These are phyloP conservation scores for Forsythia viridissima DNA, from an alignment of 257 asterid genomes.

Conservation along the genomic window DNA sequence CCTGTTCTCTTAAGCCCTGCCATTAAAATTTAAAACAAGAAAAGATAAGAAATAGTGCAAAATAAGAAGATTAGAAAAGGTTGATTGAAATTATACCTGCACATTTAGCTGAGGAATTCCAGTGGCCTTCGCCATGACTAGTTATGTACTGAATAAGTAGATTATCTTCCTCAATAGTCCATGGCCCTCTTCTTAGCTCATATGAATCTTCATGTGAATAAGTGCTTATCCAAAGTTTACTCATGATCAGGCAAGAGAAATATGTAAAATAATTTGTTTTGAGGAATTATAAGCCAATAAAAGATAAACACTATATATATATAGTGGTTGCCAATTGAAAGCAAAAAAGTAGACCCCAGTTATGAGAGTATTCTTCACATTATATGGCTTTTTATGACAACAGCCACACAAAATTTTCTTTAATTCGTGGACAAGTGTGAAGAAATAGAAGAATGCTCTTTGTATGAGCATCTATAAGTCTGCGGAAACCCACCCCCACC, in stretches of 20 bases:
- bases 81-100: slow-evolving; percentile 44
- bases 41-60: background rate
- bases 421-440: slow-evolving; percentile 29
- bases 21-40: background rate
- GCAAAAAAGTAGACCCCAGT: slow-evolving; percentile 21
- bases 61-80: background rate
- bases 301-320: slow-evolving; percentile 20
- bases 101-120: slow-evolving; percentile 70
- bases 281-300: too few species aligned
- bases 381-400: slow-evolving; percentile 20
- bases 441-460: slow-evolving; percentile 38
- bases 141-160: slow-evolving; percentile 61
- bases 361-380: slow-evolving; percentile 27
- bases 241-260: slow-evolving; percentile 28
- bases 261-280: background rate
- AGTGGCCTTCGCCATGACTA: slow-evolving; percentile 77
- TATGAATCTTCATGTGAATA: slow-evolving; percentile 32
- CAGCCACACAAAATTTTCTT: slow-evolving; percentile 37
- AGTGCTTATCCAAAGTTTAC: slow-evolving; percentile 14
- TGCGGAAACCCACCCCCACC: slow-evolving; percentile 7
- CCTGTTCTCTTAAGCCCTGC: slow-evolving; percentile 87
- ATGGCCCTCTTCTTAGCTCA: slow-evolving; percentile 83
- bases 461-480: slow-evolving; percentile 26
- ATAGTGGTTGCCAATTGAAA: slow-evolving; percentile 37
- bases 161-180: slow-evolving; percentile 89